These are phyloP conservation scores for Sambucus nigra DNA, from an alignment of 129 eudicot species.

Conservation along the genomic window DNA sequence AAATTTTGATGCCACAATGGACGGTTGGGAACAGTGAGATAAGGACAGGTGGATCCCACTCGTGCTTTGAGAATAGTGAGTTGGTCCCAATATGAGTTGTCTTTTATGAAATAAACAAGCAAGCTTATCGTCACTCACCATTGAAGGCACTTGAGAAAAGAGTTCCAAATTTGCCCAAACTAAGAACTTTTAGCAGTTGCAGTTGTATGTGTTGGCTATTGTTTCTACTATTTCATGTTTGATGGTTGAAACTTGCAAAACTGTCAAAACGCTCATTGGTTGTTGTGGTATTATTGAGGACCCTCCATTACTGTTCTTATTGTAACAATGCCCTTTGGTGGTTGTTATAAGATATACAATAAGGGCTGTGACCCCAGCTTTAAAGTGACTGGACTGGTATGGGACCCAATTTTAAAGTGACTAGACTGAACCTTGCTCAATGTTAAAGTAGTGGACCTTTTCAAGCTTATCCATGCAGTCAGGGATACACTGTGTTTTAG, in stretches of 20 bases:
- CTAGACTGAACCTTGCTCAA: no score
- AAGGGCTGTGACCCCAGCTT: background rate
- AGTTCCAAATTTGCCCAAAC: background rate
- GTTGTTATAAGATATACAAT: no score
- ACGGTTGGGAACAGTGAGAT: slow-evolving; percentile 19
- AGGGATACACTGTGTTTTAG: no score
- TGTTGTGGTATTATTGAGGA: background rate
- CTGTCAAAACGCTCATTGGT: background rate
- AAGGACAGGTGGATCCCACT: no score
- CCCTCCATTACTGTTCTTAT: background rate
- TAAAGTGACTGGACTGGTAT: background rate
- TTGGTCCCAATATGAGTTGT: slow-evolving; percentile 9
- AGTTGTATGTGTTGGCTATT: background rate
- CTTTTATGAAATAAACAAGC: slow-evolving; percentile 11
- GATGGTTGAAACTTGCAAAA: background rate
- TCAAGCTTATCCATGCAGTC: no score
- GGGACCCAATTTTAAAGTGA: no score
- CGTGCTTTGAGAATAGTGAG: no score
- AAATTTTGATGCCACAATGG: slow-evolving; percentile 15
- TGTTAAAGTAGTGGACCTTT: no score
- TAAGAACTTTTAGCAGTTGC: background rate
- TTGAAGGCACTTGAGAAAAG: background rate
- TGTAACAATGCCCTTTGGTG: no score
- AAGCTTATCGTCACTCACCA: slow-evolving; percentile 19
- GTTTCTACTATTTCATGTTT: slow-evolving; percentile 6